Evolutionary conservation across 148 eudicot species (phyloP).

Genomic region (Cornus kousa): DNA sequence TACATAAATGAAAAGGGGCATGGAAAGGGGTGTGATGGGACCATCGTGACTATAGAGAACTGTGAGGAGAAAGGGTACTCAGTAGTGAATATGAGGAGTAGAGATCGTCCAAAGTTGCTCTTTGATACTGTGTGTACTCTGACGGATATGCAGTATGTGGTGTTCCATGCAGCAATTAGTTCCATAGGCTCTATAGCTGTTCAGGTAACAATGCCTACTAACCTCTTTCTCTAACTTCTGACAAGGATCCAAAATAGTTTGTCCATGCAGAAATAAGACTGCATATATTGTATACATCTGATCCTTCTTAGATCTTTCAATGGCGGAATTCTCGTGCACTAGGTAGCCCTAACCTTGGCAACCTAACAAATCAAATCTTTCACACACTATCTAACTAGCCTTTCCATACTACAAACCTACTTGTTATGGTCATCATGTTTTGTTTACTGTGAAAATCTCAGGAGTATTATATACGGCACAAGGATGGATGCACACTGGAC

Average conservation of each 20-base stretch:
- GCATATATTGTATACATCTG: too few species aligned
- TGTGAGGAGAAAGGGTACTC: conserved; percentile 70
- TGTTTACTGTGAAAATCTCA: conserved; percentile 16
- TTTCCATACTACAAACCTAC: not conserved
- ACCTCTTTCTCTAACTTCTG: too few species aligned
- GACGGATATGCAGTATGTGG: conserved; percentile 74
- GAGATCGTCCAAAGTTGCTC: conserved; percentile 76
- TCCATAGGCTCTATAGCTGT: conserved; percentile 49
- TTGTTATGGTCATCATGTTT: not conserved
- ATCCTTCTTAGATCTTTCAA: too few species aligned
- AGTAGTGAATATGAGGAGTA: conserved; percentile 52
- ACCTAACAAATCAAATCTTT: too few species aligned
- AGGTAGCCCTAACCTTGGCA: too few species aligned
- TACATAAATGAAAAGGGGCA: conserved; percentile 3
- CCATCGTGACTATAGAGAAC: conserved; percentile 50
- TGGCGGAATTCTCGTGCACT: too few species aligned
- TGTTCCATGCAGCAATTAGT: conserved; percentile 74
- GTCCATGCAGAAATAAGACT: too few species aligned
- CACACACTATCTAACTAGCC: not conserved
- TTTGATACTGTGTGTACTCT: conserved; percentile 83
- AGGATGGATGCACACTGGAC: conserved; percentile 50
- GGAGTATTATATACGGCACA: conserved; percentile 80
- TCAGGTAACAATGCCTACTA: conserved; percentile 45
- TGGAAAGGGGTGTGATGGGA: conserved; percentile 19
- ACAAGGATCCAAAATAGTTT: too few species aligned